These are phyloP conservation scores for Monosporascus ibericus DNA, from an alignment of 2,329 filamentous ascomycete species.

Conservation along the genomic window DNA sequence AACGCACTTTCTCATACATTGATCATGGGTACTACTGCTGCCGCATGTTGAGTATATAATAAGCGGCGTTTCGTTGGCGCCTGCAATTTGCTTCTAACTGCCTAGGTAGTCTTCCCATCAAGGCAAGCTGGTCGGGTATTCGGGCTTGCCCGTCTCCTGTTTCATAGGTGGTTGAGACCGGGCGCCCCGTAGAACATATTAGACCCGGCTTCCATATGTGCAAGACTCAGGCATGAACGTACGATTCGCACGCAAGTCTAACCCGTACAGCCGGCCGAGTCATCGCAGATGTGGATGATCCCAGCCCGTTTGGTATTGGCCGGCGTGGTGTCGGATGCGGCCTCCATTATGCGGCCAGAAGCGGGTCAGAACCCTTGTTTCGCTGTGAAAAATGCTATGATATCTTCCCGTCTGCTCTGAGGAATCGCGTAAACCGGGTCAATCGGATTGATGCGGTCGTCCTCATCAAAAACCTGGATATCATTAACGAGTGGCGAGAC, in stretches of 20 bases:
- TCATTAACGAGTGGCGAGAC: constrained; percentile 44
- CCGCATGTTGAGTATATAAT: neutral
- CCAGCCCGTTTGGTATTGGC: constrained; percentile 21
- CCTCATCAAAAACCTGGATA: constrained; percentile 61
- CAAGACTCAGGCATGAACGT: neutral
- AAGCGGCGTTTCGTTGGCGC: neutral
- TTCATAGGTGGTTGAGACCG: neutral
- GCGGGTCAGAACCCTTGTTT: constrained; percentile 49
- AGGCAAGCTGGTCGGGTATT: neutral
- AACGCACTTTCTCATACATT: neutral
- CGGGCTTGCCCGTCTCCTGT: neutral
- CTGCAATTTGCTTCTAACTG: neutral
- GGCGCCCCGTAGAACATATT: neutral
- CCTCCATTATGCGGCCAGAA: constrained; percentile 27
- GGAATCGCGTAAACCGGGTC: constrained; percentile 87
- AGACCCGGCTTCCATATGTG: neutral
- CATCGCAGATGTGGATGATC: constrained; percentile 14
- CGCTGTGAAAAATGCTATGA: constrained; percentile 58
- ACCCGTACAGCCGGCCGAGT: constrained; percentile 5
- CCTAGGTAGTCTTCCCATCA: neutral
- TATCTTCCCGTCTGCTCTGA: constrained; percentile 58
- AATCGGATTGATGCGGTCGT: constrained; percentile 62
- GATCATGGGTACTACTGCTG: neutral
- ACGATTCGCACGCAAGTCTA: neutral
- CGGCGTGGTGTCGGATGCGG: constrained; percentile 23